These are phyloP conservation scores for Capsicum chinense DNA, from an alignment of 257 asterid species.

Conservation along the genomic window DNA sequence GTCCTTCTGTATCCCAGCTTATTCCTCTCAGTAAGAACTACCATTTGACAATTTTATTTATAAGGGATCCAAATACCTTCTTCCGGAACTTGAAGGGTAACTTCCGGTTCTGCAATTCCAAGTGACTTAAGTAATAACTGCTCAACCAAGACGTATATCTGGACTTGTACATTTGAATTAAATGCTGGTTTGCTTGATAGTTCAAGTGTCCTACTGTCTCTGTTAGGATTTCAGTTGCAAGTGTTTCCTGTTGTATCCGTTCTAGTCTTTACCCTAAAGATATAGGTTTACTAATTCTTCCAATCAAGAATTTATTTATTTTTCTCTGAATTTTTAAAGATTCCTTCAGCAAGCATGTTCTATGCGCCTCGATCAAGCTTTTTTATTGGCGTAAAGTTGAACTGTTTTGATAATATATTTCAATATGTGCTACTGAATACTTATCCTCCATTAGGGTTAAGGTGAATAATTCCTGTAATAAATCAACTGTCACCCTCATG, in stretches of 20 bases:
- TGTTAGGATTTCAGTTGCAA: background rate
- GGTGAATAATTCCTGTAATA: background rate
- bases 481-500: background rate
- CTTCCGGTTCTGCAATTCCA: background rate
- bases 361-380: background rate
- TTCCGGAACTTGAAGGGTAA: constrained; percentile 21
- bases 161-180: background rate
- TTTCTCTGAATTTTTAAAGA: background rate
- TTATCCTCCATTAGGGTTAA: background rate
- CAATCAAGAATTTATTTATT: background rate
- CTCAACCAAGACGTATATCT: background rate
- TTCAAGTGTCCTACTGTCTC: background rate
- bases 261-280: background rate
- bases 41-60: background rate
- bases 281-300: background rate
- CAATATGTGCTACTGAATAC: background rate
- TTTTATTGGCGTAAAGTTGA: background rate
- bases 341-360: constrained; percentile 5
- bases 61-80: background rate
- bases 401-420: constrained; percentile 1
- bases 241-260: background rate
- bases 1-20: background rate
- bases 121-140: background rate
- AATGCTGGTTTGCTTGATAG: constrained; percentile 17
- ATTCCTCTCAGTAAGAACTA: constrained; percentile 15